Percentiles rank a stretch among this genome's conserved stretches.
These are phyloP conservation scores for Botrytis porri DNA, from an alignment of 2,329 filamentous ascomycete species.

Conservation along the genomic window DNA sequence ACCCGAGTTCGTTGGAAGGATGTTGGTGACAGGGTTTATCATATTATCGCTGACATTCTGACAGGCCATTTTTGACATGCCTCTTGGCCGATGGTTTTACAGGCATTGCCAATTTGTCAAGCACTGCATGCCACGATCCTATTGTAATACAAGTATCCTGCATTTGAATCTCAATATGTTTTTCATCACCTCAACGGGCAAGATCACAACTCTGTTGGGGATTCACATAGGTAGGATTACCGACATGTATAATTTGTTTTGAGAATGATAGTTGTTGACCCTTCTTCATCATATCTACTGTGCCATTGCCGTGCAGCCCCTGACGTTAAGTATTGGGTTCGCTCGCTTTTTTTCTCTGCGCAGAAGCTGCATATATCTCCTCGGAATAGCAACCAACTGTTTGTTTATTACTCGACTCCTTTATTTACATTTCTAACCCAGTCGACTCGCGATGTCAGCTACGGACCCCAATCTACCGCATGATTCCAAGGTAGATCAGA, in stretches of 20 bases:
- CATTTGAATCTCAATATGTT: not conserved
- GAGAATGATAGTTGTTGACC: not conserved
- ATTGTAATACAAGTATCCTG: not conserved
- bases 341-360: not conserved
- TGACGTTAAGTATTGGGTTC: not conserved
- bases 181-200: not conserved
- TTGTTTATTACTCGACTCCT: not conserved
- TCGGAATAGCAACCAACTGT: not conserved
- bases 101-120: not conserved
- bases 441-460: not conserved
- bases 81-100: not conserved
- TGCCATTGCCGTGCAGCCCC: not conserved
- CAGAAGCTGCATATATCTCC: slow-evolving; percentile 1
- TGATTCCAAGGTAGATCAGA: slow-evolving; percentile 14
- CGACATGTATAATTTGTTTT: not conserved
- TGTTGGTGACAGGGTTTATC: not conserved
- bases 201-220: not conserved
- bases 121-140: not conserved
- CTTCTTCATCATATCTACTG: not conserved
- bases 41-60: not conserved
- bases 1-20: not conserved
- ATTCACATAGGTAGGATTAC: not conserved
- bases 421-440: not conserved
- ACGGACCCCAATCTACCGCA: not conserved
- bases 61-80: not conserved